These are phyloP conservation scores for Hyaloscypha hepaticicola DNA, from an alignment of 495 filamentous ascomycete species.

Conservation along the genomic window DNA sequence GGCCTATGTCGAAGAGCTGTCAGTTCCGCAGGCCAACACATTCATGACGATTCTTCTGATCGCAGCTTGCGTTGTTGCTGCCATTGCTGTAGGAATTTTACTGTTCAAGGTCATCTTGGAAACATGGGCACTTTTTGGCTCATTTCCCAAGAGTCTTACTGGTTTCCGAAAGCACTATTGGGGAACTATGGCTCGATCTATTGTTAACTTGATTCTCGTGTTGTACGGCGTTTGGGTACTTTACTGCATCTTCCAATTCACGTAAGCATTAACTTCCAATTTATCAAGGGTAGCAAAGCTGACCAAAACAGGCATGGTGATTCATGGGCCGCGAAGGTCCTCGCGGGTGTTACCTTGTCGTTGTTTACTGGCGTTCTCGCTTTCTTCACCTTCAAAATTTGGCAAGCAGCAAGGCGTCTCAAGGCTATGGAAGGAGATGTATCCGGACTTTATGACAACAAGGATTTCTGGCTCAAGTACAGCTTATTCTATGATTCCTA, in stretches of 20 bases:
- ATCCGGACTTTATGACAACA: conserved; percentile 76
- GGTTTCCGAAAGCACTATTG: conserved; percentile 96
- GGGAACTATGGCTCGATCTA: conserved; percentile 81
- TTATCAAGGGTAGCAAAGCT: neutral
- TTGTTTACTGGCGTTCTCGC: conserved; percentile 75
- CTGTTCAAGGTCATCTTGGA: conserved; percentile 92
- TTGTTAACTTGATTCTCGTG: conserved; percentile 86
- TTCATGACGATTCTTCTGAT: conserved; percentile 95
- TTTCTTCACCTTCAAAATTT: conserved; percentile 83
- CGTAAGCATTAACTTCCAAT: conserved; percentile 23
- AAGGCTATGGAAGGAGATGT: conserved; percentile 75
- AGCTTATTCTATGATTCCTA: conserved; percentile 96
- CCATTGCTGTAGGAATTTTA: conserved; percentile 82
- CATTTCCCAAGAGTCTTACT: conserved; percentile 75
- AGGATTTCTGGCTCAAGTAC: conserved; percentile 91
- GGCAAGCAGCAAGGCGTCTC: conserved; percentile 67
- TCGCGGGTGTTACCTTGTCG: conserved; percentile 78
- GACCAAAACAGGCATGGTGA: conserved; percentile 60
- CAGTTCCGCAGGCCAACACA: conserved; percentile 82
- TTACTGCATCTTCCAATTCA: conserved; percentile 96
- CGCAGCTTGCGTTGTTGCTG: conserved; percentile 82
- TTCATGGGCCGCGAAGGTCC: conserved; percentile 88
- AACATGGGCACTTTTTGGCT: conserved; percentile 85
- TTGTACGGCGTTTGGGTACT: conserved; percentile 95
- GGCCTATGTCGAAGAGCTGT: conserved; percentile 71